Evolutionary conservation across 805 yeast species (phyloP), one percentile per base, ranked within the genome.

Genomic region (Yarrowia osloensis): DNA sequence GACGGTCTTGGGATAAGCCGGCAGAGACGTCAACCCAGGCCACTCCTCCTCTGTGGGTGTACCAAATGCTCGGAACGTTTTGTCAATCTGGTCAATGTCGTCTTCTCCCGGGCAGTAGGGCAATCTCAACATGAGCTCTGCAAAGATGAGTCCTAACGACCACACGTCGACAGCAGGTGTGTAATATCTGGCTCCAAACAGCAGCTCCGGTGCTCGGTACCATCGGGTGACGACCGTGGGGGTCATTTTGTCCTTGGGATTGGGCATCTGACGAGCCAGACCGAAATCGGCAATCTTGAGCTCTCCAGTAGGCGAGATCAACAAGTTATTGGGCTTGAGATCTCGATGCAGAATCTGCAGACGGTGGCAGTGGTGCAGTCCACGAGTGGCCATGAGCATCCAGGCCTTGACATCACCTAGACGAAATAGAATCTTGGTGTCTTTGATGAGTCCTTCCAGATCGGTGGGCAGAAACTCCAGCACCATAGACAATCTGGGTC

Each of bases 201-300:
- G 79, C 55, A 95, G 79, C 73, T 95, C 99, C 0, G 99, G 99
- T 0, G 98, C 97, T 67, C 98, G 81, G 77, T 95, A 95, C 99
- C 99, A 95, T 69, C 98, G 80, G 2, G 99, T 95, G 1, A 95
- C 99, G 4, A 95, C 99, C 70, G 93, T 94, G 1, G 97, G 90
- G 0, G 98, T 90, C 76, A 95, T 80, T 68, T 86, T 85, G 52
- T 87, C 85, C 54, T 73, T 72, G 0, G 93, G 90, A 26, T 73
- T 52, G 0, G 96, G 94, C 68, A 91, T 80, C 2, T 93, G 85
- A 70, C 99, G 80, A 0, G 98, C 98, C 52, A 94, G 81, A 71
- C 99, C 99, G 80, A 95, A 95, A 90, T 95, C 99, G 2, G 99
- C 99, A 69, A 95, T 83, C 76, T 95, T 95, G 69, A 95, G 81